phyloP scores from a whole-genome alignment of 768 basidiomycete species.

The Tulasnella sp. region DNA sequence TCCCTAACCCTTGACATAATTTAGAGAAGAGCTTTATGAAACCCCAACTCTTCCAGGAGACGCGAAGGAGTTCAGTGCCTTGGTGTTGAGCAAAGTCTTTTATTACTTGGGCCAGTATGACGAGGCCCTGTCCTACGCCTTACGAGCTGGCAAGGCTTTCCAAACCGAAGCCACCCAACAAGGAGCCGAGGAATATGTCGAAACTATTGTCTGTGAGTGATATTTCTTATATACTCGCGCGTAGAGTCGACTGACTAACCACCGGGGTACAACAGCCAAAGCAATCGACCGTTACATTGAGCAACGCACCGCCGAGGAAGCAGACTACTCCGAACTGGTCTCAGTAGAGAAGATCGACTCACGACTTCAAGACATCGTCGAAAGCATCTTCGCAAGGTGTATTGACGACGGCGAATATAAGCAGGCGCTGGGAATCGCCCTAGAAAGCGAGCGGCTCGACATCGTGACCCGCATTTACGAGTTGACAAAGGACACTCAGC shows the following conservation, averaged over 20 bases:
- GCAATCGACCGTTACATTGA: constrained; percentile 92
- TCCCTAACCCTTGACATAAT: constrained; percentile 24
- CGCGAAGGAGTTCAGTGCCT: constrained; percentile 76
- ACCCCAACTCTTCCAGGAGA: constrained; percentile 66
- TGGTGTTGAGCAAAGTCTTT: constrained; percentile 97
- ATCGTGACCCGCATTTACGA: constrained; percentile 74
- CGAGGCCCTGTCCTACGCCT: constrained; percentile 91
- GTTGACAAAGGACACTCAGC: constrained; percentile 64
- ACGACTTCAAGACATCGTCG: constrained; percentile 77
- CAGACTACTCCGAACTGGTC: constrained; percentile 35
- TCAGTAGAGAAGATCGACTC: constrained; percentile 63
- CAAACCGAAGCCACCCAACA: constrained; percentile 60
- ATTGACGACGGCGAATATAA: constrained; percentile 86
- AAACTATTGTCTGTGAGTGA: constrained; percentile 87
- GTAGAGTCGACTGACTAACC: background rate
- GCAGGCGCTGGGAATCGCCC: constrained; percentile 94
- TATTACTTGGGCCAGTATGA: constrained; percentile 95
- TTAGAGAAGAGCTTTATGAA: constrained; percentile 88
- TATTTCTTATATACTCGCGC: background rate
- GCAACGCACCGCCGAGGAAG: constrained; percentile 55
- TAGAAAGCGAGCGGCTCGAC: constrained; percentile 86
- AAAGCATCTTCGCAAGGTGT: constrained; percentile 81
- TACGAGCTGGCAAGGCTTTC: constrained; percentile 84
- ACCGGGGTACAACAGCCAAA: constrained; percentile 57
- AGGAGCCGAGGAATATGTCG: constrained; percentile 80